phyloP scores from a whole-genome alignment of 305 asterid species.

The Rubia occidens region DNA sequence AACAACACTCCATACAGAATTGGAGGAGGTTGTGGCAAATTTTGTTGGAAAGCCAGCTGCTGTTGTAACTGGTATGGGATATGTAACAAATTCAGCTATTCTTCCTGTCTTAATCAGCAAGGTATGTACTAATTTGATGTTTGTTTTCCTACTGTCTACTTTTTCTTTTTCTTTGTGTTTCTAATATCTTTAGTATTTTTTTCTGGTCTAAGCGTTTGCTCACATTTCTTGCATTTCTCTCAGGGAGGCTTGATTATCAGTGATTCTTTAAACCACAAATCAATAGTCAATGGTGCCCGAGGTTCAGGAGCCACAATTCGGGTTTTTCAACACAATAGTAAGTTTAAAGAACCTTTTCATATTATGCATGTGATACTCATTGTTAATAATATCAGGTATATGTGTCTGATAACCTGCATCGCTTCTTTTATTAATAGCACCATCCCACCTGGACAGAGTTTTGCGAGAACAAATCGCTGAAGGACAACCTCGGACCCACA shows the following conservation, averaged over 20 bases:
- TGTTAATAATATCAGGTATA: constrained; percentile 6
- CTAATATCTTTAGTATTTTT: not conserved
- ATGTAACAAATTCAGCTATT: constrained; percentile 88
- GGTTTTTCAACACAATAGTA: constrained; percentile 96
- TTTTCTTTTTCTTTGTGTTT: not conserved
- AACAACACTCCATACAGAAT: constrained; percentile 58
- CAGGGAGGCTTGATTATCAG: constrained; percentile 95
- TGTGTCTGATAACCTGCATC: constrained; percentile 14
- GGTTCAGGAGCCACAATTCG: constrained; percentile 97
- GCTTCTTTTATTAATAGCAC: constrained; percentile 43
- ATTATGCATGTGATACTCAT: constrained; percentile 9
- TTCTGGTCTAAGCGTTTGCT: constrained; percentile 11
- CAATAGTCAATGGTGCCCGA: constrained; percentile 96
- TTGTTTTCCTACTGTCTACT: not conserved
- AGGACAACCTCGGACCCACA: constrained; percentile 95
- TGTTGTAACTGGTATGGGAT: constrained; percentile 94
- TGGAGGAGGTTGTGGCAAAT: constrained; percentile 83
- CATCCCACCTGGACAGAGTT: constrained; percentile 84
- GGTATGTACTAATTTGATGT: constrained; percentile 32
- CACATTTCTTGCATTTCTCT: constrained; percentile 20
- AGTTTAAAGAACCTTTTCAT: constrained; percentile 21
- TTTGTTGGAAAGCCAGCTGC: constrained; percentile 93
- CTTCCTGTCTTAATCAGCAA: constrained; percentile 81
- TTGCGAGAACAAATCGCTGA: constrained; percentile 86
- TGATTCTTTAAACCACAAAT: constrained; percentile 92